Evolutionary conservation across 345 rosid species (phyloP).

Genomic region (Microcos paniculata): DNA sequence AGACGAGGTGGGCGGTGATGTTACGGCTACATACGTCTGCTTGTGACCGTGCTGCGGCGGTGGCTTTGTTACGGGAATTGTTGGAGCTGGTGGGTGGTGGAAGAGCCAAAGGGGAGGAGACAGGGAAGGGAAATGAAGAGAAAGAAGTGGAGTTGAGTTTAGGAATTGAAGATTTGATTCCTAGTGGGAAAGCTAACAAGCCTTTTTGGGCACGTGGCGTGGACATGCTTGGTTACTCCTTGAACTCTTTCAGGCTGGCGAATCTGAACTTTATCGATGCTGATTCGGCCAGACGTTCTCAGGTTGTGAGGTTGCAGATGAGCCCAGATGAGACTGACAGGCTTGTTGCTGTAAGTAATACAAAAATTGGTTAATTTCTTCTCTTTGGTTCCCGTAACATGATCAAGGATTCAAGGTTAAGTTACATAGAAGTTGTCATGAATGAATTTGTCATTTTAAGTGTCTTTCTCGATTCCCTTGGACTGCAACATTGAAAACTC

Average conservation of each 20-base stretch:
- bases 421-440: too few relatives aligned
- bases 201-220: slow-evolving; percentile 84
- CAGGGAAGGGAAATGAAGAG: slow-evolving; percentile 16
- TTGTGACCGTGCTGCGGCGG: slow-evolving; percentile 78
- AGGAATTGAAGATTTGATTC: slow-evolving; percentile 75
- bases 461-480: too few relatives aligned
- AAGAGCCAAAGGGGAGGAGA: slow-evolving; percentile 16
- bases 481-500: too few relatives aligned
- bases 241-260: slow-evolving; percentile 67
- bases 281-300: slow-evolving; percentile 43
- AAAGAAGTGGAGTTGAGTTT: slow-evolving; percentile 31
- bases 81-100: slow-evolving; percentile 29
- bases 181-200: slow-evolving; percentile 67
- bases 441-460: too few relatives aligned
- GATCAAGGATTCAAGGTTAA: too few relatives aligned
- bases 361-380: background rate
- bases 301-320: slow-evolving; percentile 55
- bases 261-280: slow-evolving; percentile 59
- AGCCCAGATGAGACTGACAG: slow-evolving; percentile 42
- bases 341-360: slow-evolving; percentile 58
- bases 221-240: slow-evolving; percentile 89
- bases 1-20: slow-evolving; percentile 40
- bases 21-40: slow-evolving; percentile 65
- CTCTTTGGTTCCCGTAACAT: background rate
- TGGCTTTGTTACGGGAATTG: slow-evolving; percentile 51